Base-by-base conservation (phyloP, 2,329 filamentous ascomycete genomes). In the Teratosphaeria nubilosa region DNA sequence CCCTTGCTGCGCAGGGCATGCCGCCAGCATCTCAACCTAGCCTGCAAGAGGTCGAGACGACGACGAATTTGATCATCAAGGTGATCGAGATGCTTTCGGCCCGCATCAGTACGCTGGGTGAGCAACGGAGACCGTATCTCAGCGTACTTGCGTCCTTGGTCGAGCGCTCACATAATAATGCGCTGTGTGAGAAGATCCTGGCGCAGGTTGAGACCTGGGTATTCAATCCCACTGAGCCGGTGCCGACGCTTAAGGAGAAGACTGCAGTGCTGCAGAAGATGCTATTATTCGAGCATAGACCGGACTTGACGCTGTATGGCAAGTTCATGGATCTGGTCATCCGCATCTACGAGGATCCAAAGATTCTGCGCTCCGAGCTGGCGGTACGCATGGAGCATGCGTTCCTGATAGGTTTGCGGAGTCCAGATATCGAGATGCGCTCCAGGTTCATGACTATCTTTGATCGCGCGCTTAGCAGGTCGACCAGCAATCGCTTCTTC, bases 201-300 rank as follows among this genome's bases (percentile, higher is more conserved):
- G 85, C 87, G 55, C 92, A 99, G 83, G 92, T 96, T 3, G 92
- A 97, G 71, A 83, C 81, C 32, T 99, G 95, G 95, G 89, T 99
- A 5, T 99, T 99, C 78, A 84, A 90, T 64, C 94, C 90, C 0
- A 91, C 90, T 59, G 94, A 96, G 63, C 94, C 91, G 1, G 96
- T 94, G 81, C 94, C 94, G 0, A 99, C 94, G 0, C 80, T 99
- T 1, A 99, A 99, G 73, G 95, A 99, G 75, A 99, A 99, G 78
- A 97, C 92, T 0, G 95, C 95, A 1, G 94, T 99, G 1, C 77
- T 99, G n/a, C 91, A 95, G 68, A 99, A 99, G 76, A 99, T 99
- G 94, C 78, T 97, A 16, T 86, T 91, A 0, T 99, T 99, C 65
- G 94, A 99, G 74, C 85, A 89, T 58, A 83, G 94, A 45, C 76